Base-by-base conservation (phyloP, 2,329 filamentous ascomycete species). In the Phymatotrichopsis omnivora region DNA sequence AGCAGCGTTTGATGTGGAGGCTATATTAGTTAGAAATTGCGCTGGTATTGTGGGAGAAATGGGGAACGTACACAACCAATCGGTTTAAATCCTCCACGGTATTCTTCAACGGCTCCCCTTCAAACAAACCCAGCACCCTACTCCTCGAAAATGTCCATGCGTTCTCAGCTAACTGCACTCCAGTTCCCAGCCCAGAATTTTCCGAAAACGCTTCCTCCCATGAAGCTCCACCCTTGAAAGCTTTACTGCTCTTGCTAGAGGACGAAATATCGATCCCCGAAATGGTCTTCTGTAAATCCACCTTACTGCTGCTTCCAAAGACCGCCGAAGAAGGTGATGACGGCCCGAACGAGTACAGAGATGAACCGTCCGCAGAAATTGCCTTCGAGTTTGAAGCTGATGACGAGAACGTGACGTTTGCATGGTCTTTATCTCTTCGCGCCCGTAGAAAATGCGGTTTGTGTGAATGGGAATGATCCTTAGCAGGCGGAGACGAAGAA, bases 41-140 rank as follows among this genome's bases (percentile, higher is more conserved):
- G 10, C 22, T 22, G 35, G n/a, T 37, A 7, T 11, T 5, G 11
- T 5, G 12, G 19, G 7, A 42, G 29, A 12, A 12, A n/a, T n/a
- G 16, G n/a, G 19, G 24, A 27, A 61, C 62, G 52, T 57, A 65
- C 52, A 72, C 74, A n/a, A 89, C 83, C 1, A 89, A 72, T 14
- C 78, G 71, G 58, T 93, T 93, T 58, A 91, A 79, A 58, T 89
- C 83, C 61, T 93, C 85, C 5, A 91, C 75, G 0, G 84, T 83
- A n/a, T 84, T 69, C 27, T 82, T 73, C 14, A 87, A 65, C 53
- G 86, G 82, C 59, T 89, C 84, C 23, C 82, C 83, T 54, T 87
- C 82, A 55, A 91, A 93, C 2, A 91, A 76, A 45, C 81, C 74
- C 4, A 89, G 67, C 30, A 91, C 67, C 55, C 83, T 80, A 3